phyloP scores from a whole-genome alignment of 306 rosid species.

The Cicer chorassanicum region DNA sequence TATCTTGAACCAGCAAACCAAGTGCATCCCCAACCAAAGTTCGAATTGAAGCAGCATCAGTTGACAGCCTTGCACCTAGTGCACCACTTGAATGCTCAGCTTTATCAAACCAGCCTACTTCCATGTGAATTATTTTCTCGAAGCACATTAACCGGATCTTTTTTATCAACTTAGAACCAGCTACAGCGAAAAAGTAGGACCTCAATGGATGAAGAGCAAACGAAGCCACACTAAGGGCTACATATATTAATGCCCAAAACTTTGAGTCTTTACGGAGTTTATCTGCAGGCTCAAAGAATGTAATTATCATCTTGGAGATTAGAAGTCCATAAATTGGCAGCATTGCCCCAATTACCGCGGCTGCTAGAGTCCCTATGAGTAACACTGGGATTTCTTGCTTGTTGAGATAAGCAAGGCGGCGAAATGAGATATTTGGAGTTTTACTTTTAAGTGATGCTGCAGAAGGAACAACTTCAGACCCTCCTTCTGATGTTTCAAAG shows the following conservation, averaged over 20 bases:
- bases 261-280: slow-evolving; percentile 62
- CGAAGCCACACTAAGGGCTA: slow-evolving; percentile 54
- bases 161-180: slow-evolving; percentile 66
- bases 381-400: slow-evolving; percentile 75
- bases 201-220: slow-evolving; percentile 54
- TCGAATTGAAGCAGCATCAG: slow-evolving; percentile 67
- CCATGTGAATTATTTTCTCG: slow-evolving; percentile 73
- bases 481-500: slow-evolving; percentile 43
- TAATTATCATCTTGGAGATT: slow-evolving; percentile 53
- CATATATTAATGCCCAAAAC: slow-evolving; percentile 68
- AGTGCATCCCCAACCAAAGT: slow-evolving; percentile 77
- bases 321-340: slow-evolving; percentile 61
- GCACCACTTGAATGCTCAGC: slow-evolving; percentile 74
- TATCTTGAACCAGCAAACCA: slow-evolving; percentile 64
- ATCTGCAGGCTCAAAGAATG: slow-evolving; percentile 66
- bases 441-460: slow-evolving; percentile 34
- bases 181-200: slow-evolving; percentile 67
- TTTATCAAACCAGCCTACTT: slow-evolving; percentile 79
- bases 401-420: slow-evolving; percentile 70
- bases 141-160: slow-evolving; percentile 68
- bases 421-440: slow-evolving; percentile 54
- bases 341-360: slow-evolving; percentile 57
- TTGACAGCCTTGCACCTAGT: slow-evolving; percentile 76
- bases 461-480: slow-evolving; percentile 41
- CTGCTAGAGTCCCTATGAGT: slow-evolving; percentile 63